These are phyloP conservation scores for Linnemannia exigua DNA, from an alignment of 192 early-diverging fungal species.

Conservation along the genomic window DNA sequence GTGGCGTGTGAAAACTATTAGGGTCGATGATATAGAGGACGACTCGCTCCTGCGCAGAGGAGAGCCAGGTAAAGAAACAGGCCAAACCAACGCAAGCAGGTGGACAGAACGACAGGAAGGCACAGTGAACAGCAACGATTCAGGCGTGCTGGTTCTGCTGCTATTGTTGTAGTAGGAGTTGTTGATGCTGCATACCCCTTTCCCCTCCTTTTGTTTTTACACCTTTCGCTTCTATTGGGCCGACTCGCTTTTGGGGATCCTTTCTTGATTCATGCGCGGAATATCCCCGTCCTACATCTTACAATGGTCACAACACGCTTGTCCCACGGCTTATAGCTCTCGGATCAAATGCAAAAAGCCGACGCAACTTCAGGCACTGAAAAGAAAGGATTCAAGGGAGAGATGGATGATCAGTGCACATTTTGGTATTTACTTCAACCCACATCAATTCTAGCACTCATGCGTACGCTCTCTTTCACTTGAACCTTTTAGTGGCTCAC, in stretches of 20 bases:
- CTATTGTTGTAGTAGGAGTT: too few species aligned
- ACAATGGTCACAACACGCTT: not conserved
- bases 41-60: conserved; percentile 91
- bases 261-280: not conserved
- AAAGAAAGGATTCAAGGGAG: not conserved
- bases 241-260: not conserved
- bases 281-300: not conserved
- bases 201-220: not conserved
- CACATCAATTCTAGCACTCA: not conserved
- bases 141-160: too few species aligned
- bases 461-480: not conserved
- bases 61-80: conserved; percentile 69
- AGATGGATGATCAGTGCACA: not conserved
- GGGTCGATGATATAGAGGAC: conserved; percentile 98
- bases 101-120: too few species aligned
- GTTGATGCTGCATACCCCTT: not conserved
- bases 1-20: conserved; percentile 22
- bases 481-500: conserved; percentile 81
- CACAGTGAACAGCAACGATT: not conserved
- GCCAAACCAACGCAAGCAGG: too few species aligned
- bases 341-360: not conserved
- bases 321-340: not conserved
- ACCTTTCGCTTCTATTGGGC: not conserved
- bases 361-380: not conserved
- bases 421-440: not conserved